phyloP scores from a whole-genome alignment of 2,329 filamentous ascomycete genomes.

The Beauveria sp. region DNA sequence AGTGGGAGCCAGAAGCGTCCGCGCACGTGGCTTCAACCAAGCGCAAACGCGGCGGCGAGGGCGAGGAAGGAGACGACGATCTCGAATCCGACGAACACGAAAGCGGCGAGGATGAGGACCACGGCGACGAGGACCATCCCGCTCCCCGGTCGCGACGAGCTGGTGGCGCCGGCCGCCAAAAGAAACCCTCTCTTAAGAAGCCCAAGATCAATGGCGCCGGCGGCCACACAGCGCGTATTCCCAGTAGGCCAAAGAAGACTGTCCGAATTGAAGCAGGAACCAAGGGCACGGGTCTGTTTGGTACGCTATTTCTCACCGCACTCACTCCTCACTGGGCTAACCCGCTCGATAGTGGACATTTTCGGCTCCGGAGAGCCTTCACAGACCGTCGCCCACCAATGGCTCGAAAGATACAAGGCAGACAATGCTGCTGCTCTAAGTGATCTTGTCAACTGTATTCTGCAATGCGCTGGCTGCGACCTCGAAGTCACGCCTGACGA shows the following conservation, averaged over 20 bases:
- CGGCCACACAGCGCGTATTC: slow-evolving; percentile 35
- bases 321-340: slow-evolving; percentile 16
- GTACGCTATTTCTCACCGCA: slow-evolving; percentile 31
- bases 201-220: slow-evolving; percentile 51
- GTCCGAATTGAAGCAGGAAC: slow-evolving; percentile 43
- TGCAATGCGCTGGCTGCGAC: slow-evolving; percentile 71
- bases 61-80: slow-evolving; percentile 39
- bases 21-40: slow-evolving; percentile 39
- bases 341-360: slow-evolving; percentile 44
- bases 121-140: slow-evolving; percentile 37
- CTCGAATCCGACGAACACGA: slow-evolving; percentile 36
- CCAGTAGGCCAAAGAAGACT: slow-evolving; percentile 49
- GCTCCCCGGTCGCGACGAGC: slow-evolving; percentile 31
- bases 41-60: slow-evolving; percentile 49
- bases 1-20: slow-evolving; percentile 46
- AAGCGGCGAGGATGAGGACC: slow-evolving; percentile 38
- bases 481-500: slow-evolving; percentile 73
- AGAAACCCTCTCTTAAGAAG: slow-evolving; percentile 56
- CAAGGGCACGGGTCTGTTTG: slow-evolving; percentile 48
- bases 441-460: slow-evolving; percentile 59
- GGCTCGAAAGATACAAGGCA: slow-evolving; percentile 50
- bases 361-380: slow-evolving; percentile 52
- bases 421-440: slow-evolving; percentile 48
- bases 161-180: slow-evolving; percentile 37
- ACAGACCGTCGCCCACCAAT: slow-evolving; percentile 51